These are phyloP conservation scores for Euphorbia lathyris DNA, from an alignment of 345 rosid genomes.

Conservation along the genomic window DNA sequence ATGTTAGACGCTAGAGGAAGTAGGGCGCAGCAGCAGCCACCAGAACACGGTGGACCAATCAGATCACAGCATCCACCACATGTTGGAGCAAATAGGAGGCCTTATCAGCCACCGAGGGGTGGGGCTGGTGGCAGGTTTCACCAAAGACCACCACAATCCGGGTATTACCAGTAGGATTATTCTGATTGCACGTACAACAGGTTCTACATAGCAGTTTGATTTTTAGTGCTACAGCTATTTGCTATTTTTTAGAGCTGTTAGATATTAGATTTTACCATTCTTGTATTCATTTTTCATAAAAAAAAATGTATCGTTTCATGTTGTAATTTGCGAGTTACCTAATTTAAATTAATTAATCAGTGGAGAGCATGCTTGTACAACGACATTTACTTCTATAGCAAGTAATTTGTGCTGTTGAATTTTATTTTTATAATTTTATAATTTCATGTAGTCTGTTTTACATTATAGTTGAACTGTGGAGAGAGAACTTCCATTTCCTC, in stretches of 20 bases:
- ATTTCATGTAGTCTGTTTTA: background rate
- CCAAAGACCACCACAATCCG: background rate
- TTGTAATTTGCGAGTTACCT: background rate
- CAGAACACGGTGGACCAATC: constrained; percentile 13
- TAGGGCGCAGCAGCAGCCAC: constrained; percentile 9
- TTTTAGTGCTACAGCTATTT: background rate
- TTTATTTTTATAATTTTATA: background rate
- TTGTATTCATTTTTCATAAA: background rate
- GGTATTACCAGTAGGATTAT: background rate
- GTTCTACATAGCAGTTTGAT: background rate
- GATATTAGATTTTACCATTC: constrained; percentile 1
- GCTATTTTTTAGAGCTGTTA: background rate
- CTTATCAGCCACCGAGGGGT: constrained; percentile 7
- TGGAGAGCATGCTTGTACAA: background rate
- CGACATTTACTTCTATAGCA: background rate
- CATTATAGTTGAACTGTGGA: too few relatives aligned
- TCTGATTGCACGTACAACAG: constrained; percentile 3
- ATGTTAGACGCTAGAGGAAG: constrained; percentile 32
- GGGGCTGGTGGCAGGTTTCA: constrained; percentile 7
- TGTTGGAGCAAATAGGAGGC: constrained; percentile 8
- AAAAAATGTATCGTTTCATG: background rate
- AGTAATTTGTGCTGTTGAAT: background rate
- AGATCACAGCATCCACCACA: constrained; percentile 10
- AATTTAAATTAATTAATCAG: constrained; percentile 1
- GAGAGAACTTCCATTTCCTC: too few relatives aligned